Conservation (phyloP, 2,329 filamentous ascomycete species). For the Epicoccum nigrum region DNA sequence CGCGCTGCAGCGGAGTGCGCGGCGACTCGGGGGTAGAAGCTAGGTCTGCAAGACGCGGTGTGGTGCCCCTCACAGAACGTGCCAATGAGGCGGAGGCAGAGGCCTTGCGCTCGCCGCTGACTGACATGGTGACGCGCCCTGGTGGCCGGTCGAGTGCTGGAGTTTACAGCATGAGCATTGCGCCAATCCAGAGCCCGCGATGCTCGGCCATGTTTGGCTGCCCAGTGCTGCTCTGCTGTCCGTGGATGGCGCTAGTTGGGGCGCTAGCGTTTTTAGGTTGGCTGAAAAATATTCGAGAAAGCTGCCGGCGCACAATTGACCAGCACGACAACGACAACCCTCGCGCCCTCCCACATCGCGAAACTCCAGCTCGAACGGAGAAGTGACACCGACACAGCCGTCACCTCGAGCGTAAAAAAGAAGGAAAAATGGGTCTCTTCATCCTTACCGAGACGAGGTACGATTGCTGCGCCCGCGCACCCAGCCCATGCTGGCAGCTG, state of each 20-base stretch:
- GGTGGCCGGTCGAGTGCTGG: not conserved
- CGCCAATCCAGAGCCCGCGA: not conserved
- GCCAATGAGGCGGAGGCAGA: constrained; percentile 30
- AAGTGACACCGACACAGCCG: constrained; percentile 12
- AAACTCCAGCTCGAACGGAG: constrained; percentile 17
- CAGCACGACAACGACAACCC: constrained; percentile 26
- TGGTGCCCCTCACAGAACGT: constrained; percentile 39
- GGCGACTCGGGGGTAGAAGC: constrained; percentile 44
- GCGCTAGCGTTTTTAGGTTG: constrained; percentile 3
- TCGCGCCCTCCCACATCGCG: constrained; percentile 24
- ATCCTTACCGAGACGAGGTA: constrained; percentile 47
- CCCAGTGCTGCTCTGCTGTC: not conserved
- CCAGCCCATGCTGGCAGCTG: no score
- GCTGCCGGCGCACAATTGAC: constrained; percentile 15
- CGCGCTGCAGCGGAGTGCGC: constrained; percentile 61
- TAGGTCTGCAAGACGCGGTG: constrained; percentile 45
- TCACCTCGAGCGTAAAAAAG: constrained; percentile 12
- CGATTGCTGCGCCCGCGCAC: constrained; percentile 12
- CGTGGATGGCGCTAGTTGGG: constrained; percentile 6
- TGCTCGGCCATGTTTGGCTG: not conserved
- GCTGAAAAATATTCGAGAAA: constrained; percentile 11
- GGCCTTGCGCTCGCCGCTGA: constrained; percentile 39
- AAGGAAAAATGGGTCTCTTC: constrained; percentile 50
- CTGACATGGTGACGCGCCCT: constrained; percentile 21
- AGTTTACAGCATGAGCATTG: not conserved